Evolutionary conservation across 768 basidiomycete genomes (phyloP), one percentile per base, ranked within the genome.

Genomic region (Suillus subaureus): DNA sequence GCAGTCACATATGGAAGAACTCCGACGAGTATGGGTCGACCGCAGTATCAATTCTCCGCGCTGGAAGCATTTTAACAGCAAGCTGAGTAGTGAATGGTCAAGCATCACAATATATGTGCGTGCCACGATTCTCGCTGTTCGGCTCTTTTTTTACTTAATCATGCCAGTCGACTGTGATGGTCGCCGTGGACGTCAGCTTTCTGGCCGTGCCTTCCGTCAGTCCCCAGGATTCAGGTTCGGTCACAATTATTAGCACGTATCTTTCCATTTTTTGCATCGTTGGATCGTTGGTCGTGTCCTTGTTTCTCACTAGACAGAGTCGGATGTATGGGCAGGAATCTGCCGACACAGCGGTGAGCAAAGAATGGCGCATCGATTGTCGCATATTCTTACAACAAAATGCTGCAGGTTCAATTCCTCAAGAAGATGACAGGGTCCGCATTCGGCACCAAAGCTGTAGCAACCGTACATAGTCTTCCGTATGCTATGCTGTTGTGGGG

Each of bases 401-500:
- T 2, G 9, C 21, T 26, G 16, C 57, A 58, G 57, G 57, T 58
- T 5, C 16, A 58, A 18, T 40, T 58, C 39, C 57, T 58, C 26
- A 58, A 1, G 16, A 58, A 40, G 39, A 58, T 58, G 57, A 58
- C 57, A 28, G 21, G 64, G 57, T 7, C 66, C 62, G 1, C 68
- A 74, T 51, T 67, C 11, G 82, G 84, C 9, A 71, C 82, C 11
- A 82, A 85, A 64, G 78, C 76, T 2, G 75, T 85, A 8, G 82
- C 84, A 3, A 75, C 85, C 18, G 67, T 85, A 65, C 84, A 83
- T 67, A 80, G 82, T 64, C 68, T 86, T 40, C 84, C 85, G 1
- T 84, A 83, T 64, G 82, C 84, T 13, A 68, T 85, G 31, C 73
- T 86, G 39, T 81, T 85, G 74, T 85, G 84, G 84, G 80, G 79